Evolutionary conservation across 1,284 basidiomycete genomes (phyloP).

Genomic region (Naganishia albida): DNA sequence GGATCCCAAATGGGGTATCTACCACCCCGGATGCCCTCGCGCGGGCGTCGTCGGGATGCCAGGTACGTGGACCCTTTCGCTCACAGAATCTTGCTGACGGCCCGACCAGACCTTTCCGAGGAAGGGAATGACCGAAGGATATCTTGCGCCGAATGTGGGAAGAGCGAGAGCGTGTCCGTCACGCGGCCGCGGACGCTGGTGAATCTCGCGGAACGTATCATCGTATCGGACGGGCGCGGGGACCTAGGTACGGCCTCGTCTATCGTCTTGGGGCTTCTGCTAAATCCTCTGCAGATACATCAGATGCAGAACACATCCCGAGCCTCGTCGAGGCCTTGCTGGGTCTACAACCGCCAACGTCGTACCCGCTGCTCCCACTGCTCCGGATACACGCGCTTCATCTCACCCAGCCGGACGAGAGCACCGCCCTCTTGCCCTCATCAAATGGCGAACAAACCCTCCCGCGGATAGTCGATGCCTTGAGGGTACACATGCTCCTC

Average conservation of each 20-base stretch:
- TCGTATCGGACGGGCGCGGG: constrained; percentile 3
- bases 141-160: not conserved
- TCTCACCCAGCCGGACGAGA: constrained; percentile 37
- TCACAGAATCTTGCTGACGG: not conserved
- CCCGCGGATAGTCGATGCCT: constrained; percentile 61
- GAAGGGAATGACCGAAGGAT: not conserved
- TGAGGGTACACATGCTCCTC: constrained; percentile 58
- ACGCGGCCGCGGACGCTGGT: not conserved
- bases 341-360: constrained; percentile 60
- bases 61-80: too few relatives aligned
- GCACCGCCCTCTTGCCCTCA: constrained; percentile 37
- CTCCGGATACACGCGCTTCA: constrained; percentile 59
- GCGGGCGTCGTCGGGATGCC: constrained; percentile 37
- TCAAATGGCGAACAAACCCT: constrained; percentile 55
- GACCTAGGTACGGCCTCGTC: constrained; percentile 54
- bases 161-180: not conserved
- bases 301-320: constrained; percentile 40
- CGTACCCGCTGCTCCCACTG: constrained; percentile 68
- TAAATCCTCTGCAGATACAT: constrained; percentile 35
- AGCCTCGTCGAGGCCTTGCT: constrained; percentile 65
- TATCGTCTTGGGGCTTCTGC: constrained; percentile 55
- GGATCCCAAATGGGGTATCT: constrained; percentile 67
- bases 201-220: not conserved
- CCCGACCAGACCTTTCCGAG: not conserved
- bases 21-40: constrained; percentile 39